A percentile compares a stretch with the other conserved stretches of the same genome.
Conservation (phyloP, 352 stramenopile genomes). For the Globisporangium barbulae region DNA sequence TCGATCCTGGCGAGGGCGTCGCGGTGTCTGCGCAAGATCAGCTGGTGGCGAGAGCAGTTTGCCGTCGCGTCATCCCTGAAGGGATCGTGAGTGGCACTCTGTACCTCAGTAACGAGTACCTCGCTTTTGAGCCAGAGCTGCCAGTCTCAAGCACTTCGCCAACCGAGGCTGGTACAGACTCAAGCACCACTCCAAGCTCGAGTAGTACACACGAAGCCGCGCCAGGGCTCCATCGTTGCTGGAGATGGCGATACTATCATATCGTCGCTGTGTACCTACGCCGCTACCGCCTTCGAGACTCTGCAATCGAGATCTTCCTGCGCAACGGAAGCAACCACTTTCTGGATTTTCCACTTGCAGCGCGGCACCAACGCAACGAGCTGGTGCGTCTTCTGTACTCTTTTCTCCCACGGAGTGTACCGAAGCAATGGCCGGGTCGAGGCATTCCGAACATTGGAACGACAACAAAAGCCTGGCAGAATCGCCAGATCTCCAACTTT, state of each 20-base stretch:
- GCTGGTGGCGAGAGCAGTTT: conserved; percentile 58
- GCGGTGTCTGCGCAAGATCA: conserved; percentile 55
- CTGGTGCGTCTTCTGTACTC: conserved; percentile 69
- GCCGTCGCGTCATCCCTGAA: conserved; percentile 71
- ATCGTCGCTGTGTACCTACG: conserved; percentile 75
- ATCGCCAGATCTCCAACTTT: conserved; percentile 86
- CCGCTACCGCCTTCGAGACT: conserved; percentile 79
- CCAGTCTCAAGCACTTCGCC: conserved; percentile 18
- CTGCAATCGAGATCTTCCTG: conserved; percentile 80
- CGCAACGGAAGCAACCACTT: conserved; percentile 79
- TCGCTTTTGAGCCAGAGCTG: conserved; percentile 61
- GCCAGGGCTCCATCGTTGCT: conserved; percentile 65
- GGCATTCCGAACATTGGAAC: conserved; percentile 39
- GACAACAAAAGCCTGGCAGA: conserved; percentile 81
- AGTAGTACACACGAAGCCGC: conserved; percentile 46
- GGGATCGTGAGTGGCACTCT: conserved; percentile 65
- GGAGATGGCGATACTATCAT: conserved; percentile 79
- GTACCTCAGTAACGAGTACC: conserved; percentile 57
- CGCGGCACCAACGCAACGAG: conserved; percentile 77
- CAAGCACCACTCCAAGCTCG: not conserved
- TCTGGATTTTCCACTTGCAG: conserved; percentile 70
- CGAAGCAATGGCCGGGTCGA: conserved; percentile 77
- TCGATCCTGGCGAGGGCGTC: conserved; percentile 68
- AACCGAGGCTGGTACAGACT: not conserved
- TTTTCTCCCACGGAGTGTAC: conserved; percentile 59